Evolutionary conservation across 805 yeast species (phyloP).

Genomic region (Teunomyces atbi): DNA sequence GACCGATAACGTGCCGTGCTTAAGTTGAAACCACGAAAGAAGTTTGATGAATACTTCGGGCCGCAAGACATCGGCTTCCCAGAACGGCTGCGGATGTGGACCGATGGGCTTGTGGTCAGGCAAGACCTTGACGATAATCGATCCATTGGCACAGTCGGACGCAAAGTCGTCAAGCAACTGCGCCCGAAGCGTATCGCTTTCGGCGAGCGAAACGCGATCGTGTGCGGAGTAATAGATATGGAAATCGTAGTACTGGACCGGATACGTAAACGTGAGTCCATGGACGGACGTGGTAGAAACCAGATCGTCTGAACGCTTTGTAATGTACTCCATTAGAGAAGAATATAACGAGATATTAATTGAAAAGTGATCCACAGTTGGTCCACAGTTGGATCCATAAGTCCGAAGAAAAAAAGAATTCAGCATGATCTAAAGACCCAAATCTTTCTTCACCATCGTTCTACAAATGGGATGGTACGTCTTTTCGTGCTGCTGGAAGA

Average conservation of each 20-base stretch:
- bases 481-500: slow-evolving; percentile 57
- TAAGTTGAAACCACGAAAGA: slow-evolving; percentile 29
- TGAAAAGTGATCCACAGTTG: neutral
- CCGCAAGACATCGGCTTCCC: slow-evolving; percentile 34
- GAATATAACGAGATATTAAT: neutral
- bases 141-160: slow-evolving; percentile 22
- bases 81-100: slow-evolving; percentile 31
- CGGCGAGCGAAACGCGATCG: slow-evolving; percentile 14
- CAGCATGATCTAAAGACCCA: no score
- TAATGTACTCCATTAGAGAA: slow-evolving; percentile 26
- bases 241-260: slow-evolving; percentile 32
- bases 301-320: slow-evolving; percentile 12
- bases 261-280: slow-evolving; percentile 20
- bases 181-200: slow-evolving; percentile 19
- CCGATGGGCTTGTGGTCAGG: slow-evolving; percentile 27
- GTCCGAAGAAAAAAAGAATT: no score
- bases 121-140: slow-evolving; percentile 27
- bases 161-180: slow-evolving; percentile 23
- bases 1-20: slow-evolving; percentile 31
- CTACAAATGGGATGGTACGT: slow-evolving; percentile 85
- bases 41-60: slow-evolving; percentile 28
- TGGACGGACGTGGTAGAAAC: slow-evolving; percentile 17
- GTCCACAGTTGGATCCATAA: neutral
- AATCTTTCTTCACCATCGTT: slow-evolving; percentile 75
- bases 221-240: slow-evolving; percentile 30